Percentiles rank a stretch among this genome's conserved stretches.
Evolutionary conservation across 164 flowering plant species (phyloP).

Genomic region (Kalanchoe fedtschenkoi): DNA sequence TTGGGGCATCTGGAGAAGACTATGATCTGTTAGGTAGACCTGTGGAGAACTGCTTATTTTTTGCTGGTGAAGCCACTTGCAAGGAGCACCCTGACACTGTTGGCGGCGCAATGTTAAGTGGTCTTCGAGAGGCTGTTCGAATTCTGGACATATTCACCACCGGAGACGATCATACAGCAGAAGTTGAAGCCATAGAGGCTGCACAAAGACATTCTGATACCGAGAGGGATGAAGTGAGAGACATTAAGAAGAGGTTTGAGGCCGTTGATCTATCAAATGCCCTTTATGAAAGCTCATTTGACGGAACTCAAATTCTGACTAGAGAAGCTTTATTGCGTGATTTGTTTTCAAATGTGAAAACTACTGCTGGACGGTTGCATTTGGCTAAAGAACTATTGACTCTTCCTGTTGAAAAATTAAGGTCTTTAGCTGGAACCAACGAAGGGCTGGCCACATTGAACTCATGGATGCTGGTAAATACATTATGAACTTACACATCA

Average conservation of each 20-base stretch:
- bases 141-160: slow-evolving; percentile 66
- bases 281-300: slow-evolving; percentile 49
- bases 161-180: slow-evolving; percentile 78
- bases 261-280: slow-evolving; percentile 66
- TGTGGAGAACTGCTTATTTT: slow-evolving; percentile 84
- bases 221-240: slow-evolving; percentile 80
- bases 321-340: slow-evolving; percentile 60
- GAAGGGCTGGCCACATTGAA: slow-evolving; percentile 76
- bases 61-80: slow-evolving; percentile 99
- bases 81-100: slow-evolving; percentile 99
- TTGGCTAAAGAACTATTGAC: slow-evolving; percentile 73
- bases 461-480: slow-evolving; percentile 86
- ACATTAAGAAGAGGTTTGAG: slow-evolving; percentile 73
- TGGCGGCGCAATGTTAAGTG: slow-evolving; percentile 99
- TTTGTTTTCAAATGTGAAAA: slow-evolving; percentile 69
- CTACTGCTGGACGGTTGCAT: slow-evolving; percentile 77
- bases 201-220: slow-evolving; percentile 58
- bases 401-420: slow-evolving; percentile 62
- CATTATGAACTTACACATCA: neutral
- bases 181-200: slow-evolving; percentile 79
- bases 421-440: slow-evolving; percentile 87
- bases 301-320: slow-evolving; percentile 37
- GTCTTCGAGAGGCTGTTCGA: slow-evolving; percentile 96
- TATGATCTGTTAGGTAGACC: slow-evolving; percentile 89
- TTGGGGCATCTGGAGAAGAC: slow-evolving; percentile 98